phyloP scores from a whole-genome alignment of 2,329 filamentous ascomycete species.

The Alternaria brassicae region DNA sequence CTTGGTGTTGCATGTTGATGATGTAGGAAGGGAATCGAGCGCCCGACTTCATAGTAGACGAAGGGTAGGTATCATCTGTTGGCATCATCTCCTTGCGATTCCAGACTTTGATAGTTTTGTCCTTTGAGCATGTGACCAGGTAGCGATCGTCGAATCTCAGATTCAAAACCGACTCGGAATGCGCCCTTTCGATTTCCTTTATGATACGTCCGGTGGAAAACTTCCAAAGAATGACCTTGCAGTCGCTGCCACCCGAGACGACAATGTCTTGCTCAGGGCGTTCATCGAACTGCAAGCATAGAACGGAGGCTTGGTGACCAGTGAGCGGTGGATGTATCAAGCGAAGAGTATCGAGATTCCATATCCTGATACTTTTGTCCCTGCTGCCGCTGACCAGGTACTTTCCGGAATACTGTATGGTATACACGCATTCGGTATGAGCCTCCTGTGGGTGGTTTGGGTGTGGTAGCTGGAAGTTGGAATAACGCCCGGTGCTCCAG shows the following conservation, averaged over 20 bases:
- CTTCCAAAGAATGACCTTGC: slow-evolving; percentile 86
- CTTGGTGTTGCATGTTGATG: slow-evolving; percentile 56
- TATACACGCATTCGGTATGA: slow-evolving; percentile 93
- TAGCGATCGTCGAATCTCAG: slow-evolving; percentile 90
- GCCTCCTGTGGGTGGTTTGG: slow-evolving; percentile 80
- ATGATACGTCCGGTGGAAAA: slow-evolving; percentile 90
- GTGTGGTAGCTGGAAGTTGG: slow-evolving; percentile 90
- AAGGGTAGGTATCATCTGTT: slow-evolving; percentile 51
- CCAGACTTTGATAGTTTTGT: slow-evolving; percentile 96
- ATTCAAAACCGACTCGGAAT: slow-evolving; percentile 90
- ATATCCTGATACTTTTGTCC: slow-evolving; percentile 85
- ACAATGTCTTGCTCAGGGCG: slow-evolving; percentile 86
- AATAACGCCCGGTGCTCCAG: slow-evolving; percentile 83
- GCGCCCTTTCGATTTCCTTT: slow-evolving; percentile 76
- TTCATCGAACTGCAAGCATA: slow-evolving; percentile 95
- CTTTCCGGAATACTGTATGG: slow-evolving; percentile 84
- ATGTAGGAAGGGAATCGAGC: slow-evolving; percentile 62
- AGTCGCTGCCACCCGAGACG: slow-evolving; percentile 94
- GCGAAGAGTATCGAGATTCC: slow-evolving; percentile 83
- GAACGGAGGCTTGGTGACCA: slow-evolving; percentile 84
- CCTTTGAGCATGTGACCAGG: slow-evolving; percentile 95
- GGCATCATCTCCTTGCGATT: slow-evolving; percentile 67
- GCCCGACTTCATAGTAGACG: slow-evolving; percentile 51
- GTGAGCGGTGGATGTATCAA: slow-evolving; percentile 75
- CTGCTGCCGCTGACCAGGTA: slow-evolving; percentile 93